Base-by-base conservation (phyloP, 371 early-diverging fungal species). In the Mortierella sp. region DNA sequence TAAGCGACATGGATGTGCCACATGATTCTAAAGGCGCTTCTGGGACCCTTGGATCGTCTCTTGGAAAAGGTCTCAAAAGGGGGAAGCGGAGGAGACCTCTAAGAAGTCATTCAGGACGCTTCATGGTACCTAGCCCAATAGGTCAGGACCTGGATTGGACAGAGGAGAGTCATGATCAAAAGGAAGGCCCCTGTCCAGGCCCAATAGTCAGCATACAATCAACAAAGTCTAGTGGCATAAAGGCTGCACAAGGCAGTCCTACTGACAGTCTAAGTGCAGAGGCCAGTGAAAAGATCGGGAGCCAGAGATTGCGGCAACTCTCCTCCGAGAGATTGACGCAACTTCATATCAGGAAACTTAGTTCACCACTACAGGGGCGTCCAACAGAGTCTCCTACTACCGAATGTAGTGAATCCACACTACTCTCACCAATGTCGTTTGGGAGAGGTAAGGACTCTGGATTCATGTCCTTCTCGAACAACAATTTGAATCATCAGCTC, bases 371-470 rank as follows among this genome's bases (percentile, higher is more conserved):
- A 9, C 37, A 37, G 37, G 9, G 37, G 37, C 18, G 46, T 30
- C 37, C 47, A 15, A 16, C 52, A 21, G 26, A 52, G n/a, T 53
- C 60, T 44, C 43, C 57, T 47, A n/a, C 9, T 4, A 45, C 63
- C n/a, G 52, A 50, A 15, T 55, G 30, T 9, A 57, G 21, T 14
- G 56, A 62, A 7, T 52, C 53, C 15, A 59, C 52, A 19, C 37
- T 66, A 19, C 58, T 68, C 53, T 69, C 65, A 4, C 69, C 74
- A 6, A 12, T 60, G 18, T 66, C 67, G 0, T 45, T 56, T 44
- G 66, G 23, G 7, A 59, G 59, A 16, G 67, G 57, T 18, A 64
- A 59, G 47, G 68, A 75, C 47, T 67, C 76, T 52, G 68, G 71
- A 0, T 71, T 71, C 37, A 29, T 75, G 44, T 57, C 68, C 0